Evolutionary conservation across 2,329 filamentous ascomycete genomes (phyloP), one percentile per base, ranked within the genome.

Genomic region (Ophiostoma australiae): DNA sequence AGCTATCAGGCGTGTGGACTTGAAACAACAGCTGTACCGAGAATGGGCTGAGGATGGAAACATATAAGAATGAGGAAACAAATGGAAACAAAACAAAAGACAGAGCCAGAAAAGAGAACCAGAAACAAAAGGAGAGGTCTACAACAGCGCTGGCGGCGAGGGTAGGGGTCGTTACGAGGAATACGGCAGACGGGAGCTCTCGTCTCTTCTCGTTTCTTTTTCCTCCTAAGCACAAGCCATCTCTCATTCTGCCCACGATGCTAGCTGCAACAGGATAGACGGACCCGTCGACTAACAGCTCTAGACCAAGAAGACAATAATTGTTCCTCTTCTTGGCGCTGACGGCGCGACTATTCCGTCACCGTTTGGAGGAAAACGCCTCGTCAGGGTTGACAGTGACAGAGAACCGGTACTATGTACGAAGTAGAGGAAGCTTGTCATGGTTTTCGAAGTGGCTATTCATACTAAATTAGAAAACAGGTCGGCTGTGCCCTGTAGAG

Each of bases 201-300:
- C 39, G 4, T 15, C 20, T 48, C n/a, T n/a, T 52, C 48, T 27
- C 13, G 15, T 58, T 27, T n/a, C 52, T 58, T 58, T 27, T 27
- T 58, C 23, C 27, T 31, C 3, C 10, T 8, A 13, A n/a, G n/a
- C n/a, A n/a, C n/a, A n/a, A n/a, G n/a, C n/a, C n/a, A n/a, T n/a
- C n/a, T n/a, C n/a, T n/a, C n/a, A 4, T 48, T 27, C 4, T 58
- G 8, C 10, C 52, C 23, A 58, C 52, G 52, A 58, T 58, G 52
- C 52, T 58, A 58, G 52, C 52, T 58, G 17, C 10, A 58, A 58
- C 52, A 58, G 52, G 52, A 58, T 58, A 58, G 52, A 58, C 52
- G 27, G 52, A 31, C 52, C 52, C 52, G 52, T 58, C 23, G n/a
- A 58, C 52, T 27, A 58, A 58, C 23, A 58, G 23, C 52, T 23